Conservation (phyloP, 371 early-diverging fungal species). For the Rhizomucor miehei region DNA sequence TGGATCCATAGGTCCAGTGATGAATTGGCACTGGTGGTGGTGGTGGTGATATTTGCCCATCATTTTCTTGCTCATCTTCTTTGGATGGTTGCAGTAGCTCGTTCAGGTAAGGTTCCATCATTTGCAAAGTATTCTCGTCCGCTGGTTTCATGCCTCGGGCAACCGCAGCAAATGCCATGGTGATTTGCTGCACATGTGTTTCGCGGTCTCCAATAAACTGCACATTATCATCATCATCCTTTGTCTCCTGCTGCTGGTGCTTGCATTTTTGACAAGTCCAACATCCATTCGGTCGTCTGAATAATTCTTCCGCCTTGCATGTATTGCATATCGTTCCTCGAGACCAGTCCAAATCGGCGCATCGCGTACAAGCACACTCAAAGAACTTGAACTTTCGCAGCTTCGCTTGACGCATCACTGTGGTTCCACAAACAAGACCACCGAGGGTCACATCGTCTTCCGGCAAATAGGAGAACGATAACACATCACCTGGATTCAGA, state of each 20-base stretch:
- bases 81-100: slow-evolving; percentile 26
- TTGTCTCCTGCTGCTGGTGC: no score
- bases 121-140: slow-evolving; percentile 25
- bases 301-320: slow-evolving; percentile 1
- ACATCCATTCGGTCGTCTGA: no score
- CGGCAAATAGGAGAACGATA: slow-evolving; percentile 47
- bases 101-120: slow-evolving; percentile 40
- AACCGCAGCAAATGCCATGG: slow-evolving; percentile 29
- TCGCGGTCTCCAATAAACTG: slow-evolving; percentile 19
- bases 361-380: slow-evolving; percentile 38
- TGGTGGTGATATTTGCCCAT: background rate
- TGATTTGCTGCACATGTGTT: slow-evolving; percentile 20
- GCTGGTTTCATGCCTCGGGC: slow-evolving; percentile 21
- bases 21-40: slow-evolving; percentile 18
- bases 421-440: slow-evolving; percentile 41
- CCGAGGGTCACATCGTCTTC: slow-evolving; percentile 42
- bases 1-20: slow-evolving; percentile 40
- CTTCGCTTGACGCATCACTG: slow-evolving; percentile 26
- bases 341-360: slow-evolving; percentile 35
- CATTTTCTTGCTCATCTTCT: no score
- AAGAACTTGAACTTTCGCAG: slow-evolving; percentile 45
- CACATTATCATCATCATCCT: background rate
- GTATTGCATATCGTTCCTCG: slow-evolving; percentile 20
- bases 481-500: slow-evolving; percentile 24
- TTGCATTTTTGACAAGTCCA: no score